Evolutionary conservation across 2,329 filamentous ascomycete species (phyloP).

Genomic region (Blastomyces emzantsi): DNA sequence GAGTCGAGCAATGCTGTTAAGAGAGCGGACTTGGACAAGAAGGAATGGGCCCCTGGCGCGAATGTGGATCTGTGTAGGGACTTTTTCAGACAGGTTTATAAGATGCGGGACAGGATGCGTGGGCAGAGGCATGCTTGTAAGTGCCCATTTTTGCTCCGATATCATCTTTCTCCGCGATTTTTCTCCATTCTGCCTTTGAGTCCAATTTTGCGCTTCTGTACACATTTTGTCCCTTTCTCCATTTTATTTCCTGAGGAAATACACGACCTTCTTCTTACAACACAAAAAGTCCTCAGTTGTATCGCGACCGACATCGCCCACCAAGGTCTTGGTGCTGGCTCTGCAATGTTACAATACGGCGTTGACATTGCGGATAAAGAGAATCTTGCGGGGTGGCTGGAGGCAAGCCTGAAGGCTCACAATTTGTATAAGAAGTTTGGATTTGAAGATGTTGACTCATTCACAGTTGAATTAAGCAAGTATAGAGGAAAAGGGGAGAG

Average conservation of each 20-base stretch:
- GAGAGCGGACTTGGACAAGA: conserved; percentile 12
- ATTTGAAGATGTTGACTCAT: conserved; percentile 20
- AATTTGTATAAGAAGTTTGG: conserved; percentile 24
- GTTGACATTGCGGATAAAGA: conserved; percentile 18
- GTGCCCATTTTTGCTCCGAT: conserved; percentile 3
- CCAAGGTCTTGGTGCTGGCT: conserved; percentile 23
- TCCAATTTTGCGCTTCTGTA: background rate
- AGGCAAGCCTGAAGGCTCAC: conserved; percentile 21
- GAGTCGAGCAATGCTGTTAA: conserved; percentile 9
- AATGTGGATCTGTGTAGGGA: conserved; percentile 14
- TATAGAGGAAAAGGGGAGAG: conserved; percentile 17
- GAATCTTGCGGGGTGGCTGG: conserved; percentile 21
- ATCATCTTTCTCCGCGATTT: background rate
- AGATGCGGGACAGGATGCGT: conserved; percentile 14
- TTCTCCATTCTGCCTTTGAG: background rate
- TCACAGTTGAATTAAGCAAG: conserved; percentile 13
- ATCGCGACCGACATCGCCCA: conserved; percentile 28
- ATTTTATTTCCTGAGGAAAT: background rate
- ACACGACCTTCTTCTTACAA: background rate
- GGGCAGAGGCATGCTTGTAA: conserved; percentile 13
- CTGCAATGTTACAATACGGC: conserved; percentile 21
- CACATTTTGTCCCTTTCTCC: background rate
- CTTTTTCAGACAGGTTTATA: conserved; percentile 14
- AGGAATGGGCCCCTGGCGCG: conserved; percentile 10
- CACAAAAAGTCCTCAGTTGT: conserved; percentile 21